Evolutionary conservation across 176 grass and related monocot species (phyloP).

Genomic region (Phyllostachys edulis): DNA sequence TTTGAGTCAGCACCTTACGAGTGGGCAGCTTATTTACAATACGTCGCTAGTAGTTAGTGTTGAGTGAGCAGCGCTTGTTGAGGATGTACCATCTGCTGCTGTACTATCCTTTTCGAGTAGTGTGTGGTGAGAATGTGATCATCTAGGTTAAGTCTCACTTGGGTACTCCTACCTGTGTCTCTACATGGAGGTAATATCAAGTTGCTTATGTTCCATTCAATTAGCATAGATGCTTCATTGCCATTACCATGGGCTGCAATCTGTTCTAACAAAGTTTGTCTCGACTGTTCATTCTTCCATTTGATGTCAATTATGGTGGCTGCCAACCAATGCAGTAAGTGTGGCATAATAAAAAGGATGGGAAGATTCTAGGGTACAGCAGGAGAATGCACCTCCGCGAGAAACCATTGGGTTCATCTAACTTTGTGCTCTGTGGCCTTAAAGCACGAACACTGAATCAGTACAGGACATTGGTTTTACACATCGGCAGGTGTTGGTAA

Average conservation of each 20-base stretch:
- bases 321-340: neutral
- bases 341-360: neutral
- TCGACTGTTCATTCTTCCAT: neutral
- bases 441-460: conserved; percentile 9
- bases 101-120: neutral
- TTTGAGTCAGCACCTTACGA: neutral
- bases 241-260: neutral
- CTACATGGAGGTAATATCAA: conserved; percentile 14
- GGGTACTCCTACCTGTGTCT: neutral
- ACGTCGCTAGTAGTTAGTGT: neutral
- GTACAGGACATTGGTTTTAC: neutral
- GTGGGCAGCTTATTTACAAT: neutral
- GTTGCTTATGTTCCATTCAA: neutral
- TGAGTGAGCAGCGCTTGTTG: neutral
- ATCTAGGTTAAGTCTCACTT: neutral
- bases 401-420: neutral
- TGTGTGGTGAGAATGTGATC: neutral
- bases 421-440: neutral
- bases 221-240: neutral
- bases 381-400: neutral
- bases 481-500: conserved; percentile 4
- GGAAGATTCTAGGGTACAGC: neutral
- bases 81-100: neutral
- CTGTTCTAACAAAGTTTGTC: neutral
- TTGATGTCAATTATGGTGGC: neutral